Conservation (phyloP, 2,329 filamentous ascomycete species). For the Sclerotiophoma versabilis region DNA sequence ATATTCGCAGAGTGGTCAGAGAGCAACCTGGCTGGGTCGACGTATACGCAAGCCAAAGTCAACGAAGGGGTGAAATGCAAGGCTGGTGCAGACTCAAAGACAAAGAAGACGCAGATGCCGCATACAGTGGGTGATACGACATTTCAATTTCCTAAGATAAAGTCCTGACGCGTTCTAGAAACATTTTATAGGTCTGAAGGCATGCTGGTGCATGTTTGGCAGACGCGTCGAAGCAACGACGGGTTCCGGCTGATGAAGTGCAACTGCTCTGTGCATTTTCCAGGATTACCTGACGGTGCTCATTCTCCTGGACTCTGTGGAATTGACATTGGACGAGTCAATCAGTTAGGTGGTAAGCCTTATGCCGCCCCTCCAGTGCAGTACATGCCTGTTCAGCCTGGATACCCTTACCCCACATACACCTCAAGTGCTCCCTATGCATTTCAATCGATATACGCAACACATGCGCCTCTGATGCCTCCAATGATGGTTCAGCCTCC, state of each 20-base stretch:
- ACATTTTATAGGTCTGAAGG: conserved; percentile 30
- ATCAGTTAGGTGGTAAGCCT: conserved; percentile 26
- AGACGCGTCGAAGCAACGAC: conserved; percentile 36
- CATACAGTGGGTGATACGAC: conserved; percentile 36
- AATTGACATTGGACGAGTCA: conserved; percentile 39
- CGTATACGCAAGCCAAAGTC: conserved; percentile 35
- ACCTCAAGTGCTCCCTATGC: conserved; percentile 29
- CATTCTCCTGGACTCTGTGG: conserved; percentile 42
- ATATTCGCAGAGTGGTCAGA: conserved; percentile 42
- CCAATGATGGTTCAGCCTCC: conserved; percentile 19
- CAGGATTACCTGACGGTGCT: conserved; percentile 28
- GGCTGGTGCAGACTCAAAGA: conserved; percentile 47
- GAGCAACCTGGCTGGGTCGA: conserved; percentile 49
- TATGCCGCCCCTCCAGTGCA: conserved; percentile 18
- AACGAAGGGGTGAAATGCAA: conserved; percentile 40
- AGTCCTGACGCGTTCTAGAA: conserved; percentile 21
- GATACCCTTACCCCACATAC: conserved; percentile 36
- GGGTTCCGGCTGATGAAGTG: conserved; percentile 42
- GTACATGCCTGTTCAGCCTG: conserved; percentile 26
- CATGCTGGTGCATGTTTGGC: conserved; percentile 44
- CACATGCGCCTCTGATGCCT: conserved; percentile 25
- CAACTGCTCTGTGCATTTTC: conserved; percentile 43
- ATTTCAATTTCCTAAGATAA: not conserved
- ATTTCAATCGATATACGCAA: conserved; percentile 26
- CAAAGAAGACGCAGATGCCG: conserved; percentile 43